phyloP scores from a whole-genome alignment of 2,329 filamentous ascomycete genomes.

The Alternaria sp. region DNA sequence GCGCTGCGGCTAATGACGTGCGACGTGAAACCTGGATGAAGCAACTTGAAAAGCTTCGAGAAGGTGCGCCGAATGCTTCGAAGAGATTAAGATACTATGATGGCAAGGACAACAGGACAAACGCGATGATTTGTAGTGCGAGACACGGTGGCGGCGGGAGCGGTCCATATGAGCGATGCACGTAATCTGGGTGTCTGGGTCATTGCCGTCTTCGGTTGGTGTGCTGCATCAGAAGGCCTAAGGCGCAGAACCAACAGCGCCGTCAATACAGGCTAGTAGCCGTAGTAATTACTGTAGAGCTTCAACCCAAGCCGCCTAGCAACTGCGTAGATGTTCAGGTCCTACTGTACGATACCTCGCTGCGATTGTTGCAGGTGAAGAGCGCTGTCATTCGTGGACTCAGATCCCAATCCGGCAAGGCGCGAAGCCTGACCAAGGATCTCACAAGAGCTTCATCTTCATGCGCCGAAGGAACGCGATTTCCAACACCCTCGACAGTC shows the following conservation, averaged over 20 bases:
- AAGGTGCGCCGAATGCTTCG: slow-evolving; percentile 8
- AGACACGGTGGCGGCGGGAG: background rate
- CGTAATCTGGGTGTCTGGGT: slow-evolving; percentile 22
- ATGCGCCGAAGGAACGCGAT: slow-evolving; percentile 31
- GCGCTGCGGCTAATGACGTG: slow-evolving; percentile 35
- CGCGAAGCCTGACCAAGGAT: slow-evolving; percentile 22
- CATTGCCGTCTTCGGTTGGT: slow-evolving; percentile 29
- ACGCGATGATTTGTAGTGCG: background rate
- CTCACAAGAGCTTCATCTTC: slow-evolving; percentile 36
- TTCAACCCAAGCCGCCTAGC: background rate
- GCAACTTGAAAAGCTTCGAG: slow-evolving; percentile 27
- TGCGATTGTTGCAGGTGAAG: slow-evolving; percentile 10
- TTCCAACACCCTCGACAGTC: slow-evolving; percentile 29
- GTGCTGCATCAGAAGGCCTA: slow-evolving; percentile 23
- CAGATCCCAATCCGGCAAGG: slow-evolving; percentile 18
- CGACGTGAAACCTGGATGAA: slow-evolving; percentile 34
- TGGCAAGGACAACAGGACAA: background rate
- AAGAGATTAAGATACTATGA: background rate
- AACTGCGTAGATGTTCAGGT: background rate
- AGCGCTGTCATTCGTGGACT: slow-evolving; percentile 22
- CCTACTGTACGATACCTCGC: slow-evolving; percentile 5
- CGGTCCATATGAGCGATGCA: slow-evolving; percentile 11
- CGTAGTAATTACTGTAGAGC: background rate
- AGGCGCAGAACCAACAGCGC: slow-evolving; percentile 1
- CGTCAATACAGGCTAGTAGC: background rate